Percentiles rank a stretch among this genome's conserved stretches.
Evolutionary conservation across 2,329 filamentous ascomycete species (phyloP).

Genomic region (Stemphylium vesicarium): DNA sequence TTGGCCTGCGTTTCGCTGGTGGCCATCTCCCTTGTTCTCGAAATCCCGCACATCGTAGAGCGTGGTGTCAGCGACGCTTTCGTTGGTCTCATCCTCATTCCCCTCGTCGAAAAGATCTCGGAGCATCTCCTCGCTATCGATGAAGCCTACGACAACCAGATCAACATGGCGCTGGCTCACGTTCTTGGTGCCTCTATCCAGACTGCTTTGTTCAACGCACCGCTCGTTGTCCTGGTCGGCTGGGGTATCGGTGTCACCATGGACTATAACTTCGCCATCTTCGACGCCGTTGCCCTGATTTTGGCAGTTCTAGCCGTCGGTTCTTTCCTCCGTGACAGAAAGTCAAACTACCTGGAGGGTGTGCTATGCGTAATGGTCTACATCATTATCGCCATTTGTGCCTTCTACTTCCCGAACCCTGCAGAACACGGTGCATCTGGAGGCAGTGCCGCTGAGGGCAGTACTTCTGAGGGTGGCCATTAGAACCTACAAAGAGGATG

Average conservation of each 20-base stretch:
- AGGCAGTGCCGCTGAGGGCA: slow-evolving; percentile 1
- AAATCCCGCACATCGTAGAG: slow-evolving; percentile 70
- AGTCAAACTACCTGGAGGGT: slow-evolving; percentile 90
- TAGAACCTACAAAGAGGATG: not conserved
- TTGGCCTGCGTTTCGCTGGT: slow-evolving; percentile 75
- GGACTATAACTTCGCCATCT: slow-evolving; percentile 84
- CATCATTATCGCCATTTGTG: slow-evolving; percentile 66
- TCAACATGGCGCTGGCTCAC: slow-evolving; percentile 85
- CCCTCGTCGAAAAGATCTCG: slow-evolving; percentile 81
- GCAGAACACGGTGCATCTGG: slow-evolving; percentile 21
- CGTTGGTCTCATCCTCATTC: slow-evolving; percentile 76
- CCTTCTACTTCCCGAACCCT: slow-evolving; percentile 67
- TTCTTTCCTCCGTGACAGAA: slow-evolving; percentile 84
- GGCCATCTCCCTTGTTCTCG: slow-evolving; percentile 73
- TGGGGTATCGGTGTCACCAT: slow-evolving; percentile 74
- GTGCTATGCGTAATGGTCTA: slow-evolving; percentile 76
- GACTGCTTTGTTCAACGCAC: slow-evolving; percentile 86
- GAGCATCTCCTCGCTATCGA: slow-evolving; percentile 85
- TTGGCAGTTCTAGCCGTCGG: slow-evolving; percentile 86
- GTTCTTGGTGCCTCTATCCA: slow-evolving; percentile 87
- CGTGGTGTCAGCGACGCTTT: slow-evolving; percentile 59
- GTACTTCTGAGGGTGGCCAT: slow-evolving; percentile 5
- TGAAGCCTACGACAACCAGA: slow-evolving; percentile 82
- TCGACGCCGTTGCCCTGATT: slow-evolving; percentile 82
- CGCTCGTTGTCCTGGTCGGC: slow-evolving; percentile 80